These are phyloP conservation scores for Tilletia indica DNA, from an alignment of 1,284 basidiomycete genomes.

Conservation along the genomic window DNA sequence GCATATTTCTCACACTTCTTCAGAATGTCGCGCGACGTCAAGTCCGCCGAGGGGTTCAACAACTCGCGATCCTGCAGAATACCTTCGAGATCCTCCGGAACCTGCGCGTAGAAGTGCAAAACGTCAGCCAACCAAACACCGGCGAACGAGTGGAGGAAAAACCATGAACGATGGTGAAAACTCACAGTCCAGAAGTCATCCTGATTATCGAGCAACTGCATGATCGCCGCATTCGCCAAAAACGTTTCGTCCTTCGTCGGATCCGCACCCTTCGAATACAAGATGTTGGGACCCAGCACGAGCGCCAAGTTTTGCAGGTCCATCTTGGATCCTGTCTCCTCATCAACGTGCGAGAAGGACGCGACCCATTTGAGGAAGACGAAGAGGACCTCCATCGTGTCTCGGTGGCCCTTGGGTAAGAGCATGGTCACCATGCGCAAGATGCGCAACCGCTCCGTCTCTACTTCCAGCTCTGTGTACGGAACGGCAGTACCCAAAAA, in stretches of 20 bases:
- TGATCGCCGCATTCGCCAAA: constrained; percentile 68
- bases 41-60: constrained; percentile 43
- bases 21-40: constrained; percentile 47
- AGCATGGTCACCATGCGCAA: constrained; percentile 84
- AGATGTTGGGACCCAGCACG: constrained; percentile 93
- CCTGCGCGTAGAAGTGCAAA: constrained; percentile 1
- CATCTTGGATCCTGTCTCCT: constrained; percentile 98
- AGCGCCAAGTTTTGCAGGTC: constrained; percentile 94
- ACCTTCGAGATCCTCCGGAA: constrained; percentile 48
- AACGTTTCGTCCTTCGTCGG: constrained; percentile 91
- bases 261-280: constrained; percentile 79
- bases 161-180: background rate
- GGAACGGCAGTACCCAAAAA: background rate
- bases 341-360: constrained; percentile 95
- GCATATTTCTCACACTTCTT: constrained; percentile 51
- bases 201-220: constrained; percentile 78
- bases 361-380: constrained; percentile 99
- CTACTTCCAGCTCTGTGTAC: constrained; percentile 67
- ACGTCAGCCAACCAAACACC: too few species aligned
- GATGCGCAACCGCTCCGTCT: constrained; percentile 75
- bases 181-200: constrained; percentile 69
- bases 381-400: constrained; percentile 95
- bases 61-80: constrained; percentile 50
- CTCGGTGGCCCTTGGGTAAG: constrained; percentile 87
- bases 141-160: too few species aligned